Evolutionary conservation across 2,329 filamentous ascomycete genomes (phyloP).

Genomic region (Penicillium italicum): DNA sequence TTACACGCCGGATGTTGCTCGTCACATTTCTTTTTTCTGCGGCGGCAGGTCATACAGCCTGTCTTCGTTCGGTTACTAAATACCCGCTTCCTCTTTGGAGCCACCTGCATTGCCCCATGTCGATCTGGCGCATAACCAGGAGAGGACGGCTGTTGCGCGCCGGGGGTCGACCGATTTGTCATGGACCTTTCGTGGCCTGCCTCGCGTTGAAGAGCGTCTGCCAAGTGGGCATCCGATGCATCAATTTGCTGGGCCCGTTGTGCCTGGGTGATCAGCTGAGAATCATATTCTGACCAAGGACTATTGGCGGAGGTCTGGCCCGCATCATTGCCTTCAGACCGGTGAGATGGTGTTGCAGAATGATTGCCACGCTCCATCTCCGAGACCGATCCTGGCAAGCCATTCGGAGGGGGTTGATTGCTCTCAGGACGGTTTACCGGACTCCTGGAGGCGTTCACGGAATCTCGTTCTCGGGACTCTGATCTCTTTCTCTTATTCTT

Average conservation of each 20-base stretch:
- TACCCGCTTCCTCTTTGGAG: slow-evolving; percentile 48
- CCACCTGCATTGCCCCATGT: slow-evolving; percentile 37
- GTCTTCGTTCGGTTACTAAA: slow-evolving; percentile 97
- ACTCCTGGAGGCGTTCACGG: slow-evolving; percentile 34
- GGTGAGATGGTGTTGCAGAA: slow-evolving; percentile 21
- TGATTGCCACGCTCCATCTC: slow-evolving; percentile 19
- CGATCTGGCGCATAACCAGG: slow-evolving; percentile 34
- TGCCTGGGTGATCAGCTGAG: slow-evolving; percentile 44
- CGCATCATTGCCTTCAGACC: slow-evolving; percentile 32
- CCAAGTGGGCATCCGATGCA: slow-evolving; percentile 50
- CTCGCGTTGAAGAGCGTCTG: slow-evolving; percentile 52
- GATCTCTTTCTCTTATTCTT: slow-evolving; percentile 68
- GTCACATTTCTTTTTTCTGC: slow-evolving; percentile 96
- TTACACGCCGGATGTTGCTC: slow-evolving; percentile 89
- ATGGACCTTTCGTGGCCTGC: slow-evolving; percentile 38
- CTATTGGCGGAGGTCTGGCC: slow-evolving; percentile 28
- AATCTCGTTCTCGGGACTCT: slow-evolving; percentile 52
- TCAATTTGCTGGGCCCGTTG: slow-evolving; percentile 46
- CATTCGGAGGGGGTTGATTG: slow-evolving; percentile 21
- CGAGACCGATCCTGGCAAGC: slow-evolving; percentile 18
- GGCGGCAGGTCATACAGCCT: slow-evolving; percentile 86
- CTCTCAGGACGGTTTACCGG: slow-evolving; percentile 38
- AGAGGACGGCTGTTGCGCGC: slow-evolving; percentile 33
- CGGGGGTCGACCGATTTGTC: slow-evolving; percentile 36
- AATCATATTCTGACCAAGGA: slow-evolving; percentile 41